These are phyloP conservation scores for Penicillium bialowiezense DNA, from an alignment of 495 filamentous ascomycete genomes.

Conservation along the genomic window DNA sequence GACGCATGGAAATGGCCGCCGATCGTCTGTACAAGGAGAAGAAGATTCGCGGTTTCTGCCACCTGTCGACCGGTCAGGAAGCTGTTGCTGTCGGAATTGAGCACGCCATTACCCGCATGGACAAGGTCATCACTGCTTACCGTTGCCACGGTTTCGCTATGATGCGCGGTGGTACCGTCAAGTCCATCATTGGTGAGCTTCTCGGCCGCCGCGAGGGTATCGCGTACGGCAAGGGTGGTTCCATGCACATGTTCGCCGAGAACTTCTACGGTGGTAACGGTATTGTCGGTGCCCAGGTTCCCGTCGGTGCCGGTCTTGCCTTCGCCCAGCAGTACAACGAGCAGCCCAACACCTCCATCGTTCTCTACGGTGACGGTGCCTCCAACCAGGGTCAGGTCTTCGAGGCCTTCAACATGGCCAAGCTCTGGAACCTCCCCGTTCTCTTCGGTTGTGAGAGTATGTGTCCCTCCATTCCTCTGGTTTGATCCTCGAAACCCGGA, in stretches of 20 bases:
- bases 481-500: not conserved
- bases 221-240: conserved; percentile 96
- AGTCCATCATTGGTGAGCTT: conserved; percentile 94
- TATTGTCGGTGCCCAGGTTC: conserved; percentile 98
- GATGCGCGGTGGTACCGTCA: conserved; percentile 91
- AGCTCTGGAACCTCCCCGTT: conserved; percentile 94
- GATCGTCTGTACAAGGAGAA: conserved; percentile 99
- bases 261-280: conserved; percentile 98
- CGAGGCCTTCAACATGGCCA: conserved; percentile 99
- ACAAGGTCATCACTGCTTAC: conserved; percentile 97
- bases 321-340: conserved; percentile 95
- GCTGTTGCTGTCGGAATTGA: conserved; percentile 96
- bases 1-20: conserved; percentile 99
- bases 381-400: conserved; percentile 99
- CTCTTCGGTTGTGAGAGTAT: conserved; percentile 98
- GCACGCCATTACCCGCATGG: conserved; percentile 84
- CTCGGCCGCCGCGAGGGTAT: conserved; percentile 94
- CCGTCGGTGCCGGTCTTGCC: conserved; percentile 92
- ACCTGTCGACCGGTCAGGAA: conserved; percentile 96
- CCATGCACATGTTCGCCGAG: conserved; percentile 99
- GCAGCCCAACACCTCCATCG: conserved; percentile 78
- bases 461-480: conserved; percentile 25
- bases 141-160: conserved; percentile 97
- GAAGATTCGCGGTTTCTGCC: conserved; percentile 99
- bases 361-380: conserved; percentile 95